Evolutionary conservation across 257 asterid species (phyloP), one percentile per base, ranked within the genome.

Genomic region (Solanum medicagineum): DNA sequence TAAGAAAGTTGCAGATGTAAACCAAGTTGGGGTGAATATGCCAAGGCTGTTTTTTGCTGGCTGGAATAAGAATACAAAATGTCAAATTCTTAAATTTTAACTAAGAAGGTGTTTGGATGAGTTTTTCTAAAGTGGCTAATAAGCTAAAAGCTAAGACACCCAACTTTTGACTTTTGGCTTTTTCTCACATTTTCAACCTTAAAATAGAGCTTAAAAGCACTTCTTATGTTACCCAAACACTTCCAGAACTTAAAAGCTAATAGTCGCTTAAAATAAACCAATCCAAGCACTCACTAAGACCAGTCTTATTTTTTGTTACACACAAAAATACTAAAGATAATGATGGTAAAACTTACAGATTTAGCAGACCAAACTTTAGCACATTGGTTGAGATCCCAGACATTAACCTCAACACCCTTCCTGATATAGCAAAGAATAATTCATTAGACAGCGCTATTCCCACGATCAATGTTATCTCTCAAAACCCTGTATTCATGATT

Each of bases 361-460:
- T 92, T 96, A 20, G 99, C 96, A 81, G 89, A 88, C 98, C 98
- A 96, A 73, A 89, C 87, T 87, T 92, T 94, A 26, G 86, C 86
- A 57, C 90, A 80, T 74, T 89, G 82, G 17, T 90, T 86, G 82
- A 96, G 92, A 93, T 96, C 98, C 98, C 98, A 96, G 66, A 94
- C 51, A 87, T 94, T 93, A 85, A 93, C 93, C 88, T 96, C 99
- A 88, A 95, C 97, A 29, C 98, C 95, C 89, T 96, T 95, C 91
- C 98, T 95, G 94, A 81, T 77, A 54, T 16, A 44, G 20, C n/a
- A 85, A 82, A 22, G 55, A 87, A 81, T 68, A 29, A 7, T 0
- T 26, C 83, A 26, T 26, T 51, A 77, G 80, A 49, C 42, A 22
- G 53, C 40, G 80, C 11, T 77, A 53, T 77, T 51, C 59, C 65